These are phyloP conservation scores for Zymoseptoria crescenta DNA, from an alignment of 2,329 filamentous ascomycete genomes.

Conservation along the genomic window DNA sequence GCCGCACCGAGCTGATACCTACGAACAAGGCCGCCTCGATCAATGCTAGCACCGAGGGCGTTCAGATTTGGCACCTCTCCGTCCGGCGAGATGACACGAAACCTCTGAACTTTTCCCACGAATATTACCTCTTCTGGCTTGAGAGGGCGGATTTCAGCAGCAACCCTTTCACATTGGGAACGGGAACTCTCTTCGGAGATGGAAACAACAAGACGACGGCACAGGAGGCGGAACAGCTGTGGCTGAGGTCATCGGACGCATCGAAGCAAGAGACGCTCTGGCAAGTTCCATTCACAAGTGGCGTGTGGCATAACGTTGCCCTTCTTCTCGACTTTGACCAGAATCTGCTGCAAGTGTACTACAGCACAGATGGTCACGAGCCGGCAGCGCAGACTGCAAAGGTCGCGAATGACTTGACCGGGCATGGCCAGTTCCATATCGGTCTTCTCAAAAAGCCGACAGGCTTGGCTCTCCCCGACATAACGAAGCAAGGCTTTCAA, in stretches of 20 bases:
- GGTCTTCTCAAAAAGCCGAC: conserved; percentile 56
- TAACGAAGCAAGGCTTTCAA: conserved; percentile 44
- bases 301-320: conserved; percentile 55
- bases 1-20: conserved; percentile 51
- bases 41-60: conserved; percentile 45
- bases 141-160: conserved; percentile 42
- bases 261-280: conserved; percentile 38
- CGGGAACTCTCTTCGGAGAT: conserved; percentile 22
- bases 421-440: conserved; percentile 55
- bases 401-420: conserved; percentile 45
- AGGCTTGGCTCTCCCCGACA: conserved; percentile 32
- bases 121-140: conserved; percentile 51
- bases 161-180: conserved; percentile 41
- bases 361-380: conserved; percentile 35
- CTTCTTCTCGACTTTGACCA: conserved; percentile 50
- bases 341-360: conserved; percentile 50
- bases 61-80: conserved; percentile 57
- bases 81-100: conserved; percentile 46
- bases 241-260: conserved; percentile 27
- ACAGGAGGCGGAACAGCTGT: conserved; percentile 13
- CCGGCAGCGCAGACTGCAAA: conserved; percentile 35
- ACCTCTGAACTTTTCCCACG: conserved; percentile 52
- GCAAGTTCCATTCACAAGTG: conserved; percentile 43
- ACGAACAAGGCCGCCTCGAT: conserved; percentile 39
- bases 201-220: conserved; percentile 39